Percentiles rank a stretch among this genome's conserved stretches.
These are phyloP conservation scores for Diplosphaera chodatii DNA, from an alignment of 139 green algal genomes.

Conservation along the genomic window DNA sequence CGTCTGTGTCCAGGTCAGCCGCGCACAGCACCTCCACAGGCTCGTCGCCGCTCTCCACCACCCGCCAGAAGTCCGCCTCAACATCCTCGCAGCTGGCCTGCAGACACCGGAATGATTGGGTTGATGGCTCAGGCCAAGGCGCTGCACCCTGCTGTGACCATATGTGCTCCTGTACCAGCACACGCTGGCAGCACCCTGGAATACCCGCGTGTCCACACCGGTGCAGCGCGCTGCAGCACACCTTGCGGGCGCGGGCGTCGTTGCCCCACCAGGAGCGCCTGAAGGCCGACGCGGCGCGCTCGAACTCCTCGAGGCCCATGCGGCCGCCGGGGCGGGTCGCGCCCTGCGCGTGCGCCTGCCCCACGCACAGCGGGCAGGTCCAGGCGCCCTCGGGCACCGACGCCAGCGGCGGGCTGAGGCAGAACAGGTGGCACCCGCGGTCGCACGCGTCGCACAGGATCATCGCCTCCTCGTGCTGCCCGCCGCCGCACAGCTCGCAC, in stretches of 20 bases:
- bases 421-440: constrained; percentile 59
- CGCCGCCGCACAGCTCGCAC: constrained; percentile 57
- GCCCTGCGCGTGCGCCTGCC: constrained; percentile 2
- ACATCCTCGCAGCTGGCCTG: constrained; percentile 44
- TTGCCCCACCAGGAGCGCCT: constrained; percentile 45
- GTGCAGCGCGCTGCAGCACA: too few relatives aligned
- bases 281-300: constrained; percentile 34
- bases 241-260: constrained; percentile 10
- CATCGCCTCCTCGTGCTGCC: constrained; percentile 65
- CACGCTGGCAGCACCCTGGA: too few relatives aligned
- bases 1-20: constrained; percentile 67
- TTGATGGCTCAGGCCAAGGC: too few relatives aligned
- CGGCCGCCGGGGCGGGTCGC: constrained; percentile 51
- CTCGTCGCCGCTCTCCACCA: constrained; percentile 78
- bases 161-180: too few relatives aligned
- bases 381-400: constrained; percentile 75
- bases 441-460: constrained; percentile 82
- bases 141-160: too few relatives aligned
- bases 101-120: too few relatives aligned
- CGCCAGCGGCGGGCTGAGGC: constrained; percentile 60
- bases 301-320: constrained; percentile 60
- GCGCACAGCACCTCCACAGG: constrained; percentile 72
- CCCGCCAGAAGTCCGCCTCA: constrained; percentile 87
- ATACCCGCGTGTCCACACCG: too few relatives aligned
- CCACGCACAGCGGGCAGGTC: constrained; percentile 70